Evolutionary conservation across 805 yeast species (phyloP), one percentile per base, ranked within the genome.

Genomic region (Sungouiozyma ichnusensis): DNA sequence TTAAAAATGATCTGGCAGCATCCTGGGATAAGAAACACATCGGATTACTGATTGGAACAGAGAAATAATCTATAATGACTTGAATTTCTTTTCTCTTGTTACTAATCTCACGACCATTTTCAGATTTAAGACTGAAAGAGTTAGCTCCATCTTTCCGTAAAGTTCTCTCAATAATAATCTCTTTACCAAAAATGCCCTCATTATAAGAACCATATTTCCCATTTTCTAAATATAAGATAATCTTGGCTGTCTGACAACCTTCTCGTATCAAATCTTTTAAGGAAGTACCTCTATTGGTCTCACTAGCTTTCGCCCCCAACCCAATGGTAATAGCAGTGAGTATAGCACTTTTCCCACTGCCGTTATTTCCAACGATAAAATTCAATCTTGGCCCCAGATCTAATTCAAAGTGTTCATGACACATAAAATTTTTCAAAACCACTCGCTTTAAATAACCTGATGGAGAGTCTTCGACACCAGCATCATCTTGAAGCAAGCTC

Each of bases 11-110:
- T 50, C 95, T 76, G 2, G 99, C 97, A 46, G 81, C 84, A 51
- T 92, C 97, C 60, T 92, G 99, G 1, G 95, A 85, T 39, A 92
- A 68, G 54, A 92, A 84, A 2, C 95, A 84, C 74, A 92, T 76
- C 4, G 97, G 96, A 52, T 92, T 92, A 52, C 79, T 88, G 19
- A 92, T 81, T 4, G 85, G 79, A 35, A 90, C 79, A 36, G 81
- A 78, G 55, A 81, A 86, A 48, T 72, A 74, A 48, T 75, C 78
- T 37, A 87, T 63, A 2, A 92, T 79, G 4, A 72, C 73, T 48
- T 77, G 85, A 24, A 92, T 62, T 13, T 79, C 82, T 24, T 70
- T 67, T 45, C 78, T 81, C 52, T 79, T 82, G 14, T 66, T 68
- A 1, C 87, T 75, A 0, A 84, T 62, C 2, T 68, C 68, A 40